These are phyloP conservation scores for Acanthamoeba pearcei DNA, from an alignment of 208 protist species.

Conservation along the genomic window DNA sequence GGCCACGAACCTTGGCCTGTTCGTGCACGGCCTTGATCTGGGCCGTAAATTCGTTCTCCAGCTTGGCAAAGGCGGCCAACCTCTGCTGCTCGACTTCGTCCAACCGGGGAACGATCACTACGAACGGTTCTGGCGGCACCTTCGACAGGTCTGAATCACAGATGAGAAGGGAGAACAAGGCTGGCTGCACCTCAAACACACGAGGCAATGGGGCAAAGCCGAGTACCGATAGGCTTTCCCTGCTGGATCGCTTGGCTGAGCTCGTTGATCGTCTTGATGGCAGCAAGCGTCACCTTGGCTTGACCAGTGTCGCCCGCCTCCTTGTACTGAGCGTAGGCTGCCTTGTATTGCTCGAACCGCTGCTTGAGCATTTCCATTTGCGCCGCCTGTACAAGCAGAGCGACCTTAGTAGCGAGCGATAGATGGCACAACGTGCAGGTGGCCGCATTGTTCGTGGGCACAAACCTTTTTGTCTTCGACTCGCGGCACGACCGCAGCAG, in stretches of 20 bases:
- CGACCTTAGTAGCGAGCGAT: background rate
- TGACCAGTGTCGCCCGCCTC: conserved; percentile 12
- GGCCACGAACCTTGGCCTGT: background rate
- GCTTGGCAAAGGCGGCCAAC: background rate
- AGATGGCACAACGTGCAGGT: background rate
- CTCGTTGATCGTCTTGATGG: conserved; percentile 33
- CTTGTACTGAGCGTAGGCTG: conserved; percentile 30
- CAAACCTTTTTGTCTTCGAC: background rate
- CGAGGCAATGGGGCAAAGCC: background rate
- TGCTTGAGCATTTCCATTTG: conserved; percentile 11
- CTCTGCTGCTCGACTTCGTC: conserved; percentile 7
- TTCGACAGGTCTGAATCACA: background rate
- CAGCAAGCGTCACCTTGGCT: background rate
- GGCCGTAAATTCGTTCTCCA: conserved; percentile 7
- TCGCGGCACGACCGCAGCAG: background rate
- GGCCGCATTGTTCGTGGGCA: background rate
- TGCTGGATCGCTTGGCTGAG: background rate
- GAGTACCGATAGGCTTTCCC: conserved; percentile 8
- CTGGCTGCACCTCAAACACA: background rate
- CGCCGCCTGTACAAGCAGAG: background rate
- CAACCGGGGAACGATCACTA: background rate
- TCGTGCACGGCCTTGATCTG: background rate
- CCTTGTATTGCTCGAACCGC: conserved; percentile 28
- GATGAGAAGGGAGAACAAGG: background rate
- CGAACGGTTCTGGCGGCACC: conserved; percentile 14